Base-by-base conservation (phyloP, 441 rosid species). In the Breynia disticha region DNA sequence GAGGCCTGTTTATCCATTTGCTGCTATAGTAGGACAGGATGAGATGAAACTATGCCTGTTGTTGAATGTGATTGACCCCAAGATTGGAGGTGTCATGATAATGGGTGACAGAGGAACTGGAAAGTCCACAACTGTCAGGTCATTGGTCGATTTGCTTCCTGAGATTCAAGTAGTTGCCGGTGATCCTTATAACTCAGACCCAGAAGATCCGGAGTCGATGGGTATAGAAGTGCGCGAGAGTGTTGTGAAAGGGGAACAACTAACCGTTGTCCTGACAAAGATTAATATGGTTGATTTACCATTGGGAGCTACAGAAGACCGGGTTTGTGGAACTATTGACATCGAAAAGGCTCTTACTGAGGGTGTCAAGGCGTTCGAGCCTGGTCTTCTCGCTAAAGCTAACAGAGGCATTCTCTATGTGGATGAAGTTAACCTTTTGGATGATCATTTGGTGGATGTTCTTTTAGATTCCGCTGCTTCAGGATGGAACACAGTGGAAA, bases 21-120 rank as follows among this genome's bases (percentile, higher is more conserved):
- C 96, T 6, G 96, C 98, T 48, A 85, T 90, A 50, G 98, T 90
- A 32, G 98, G 98, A 63, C 95, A 91, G 68, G 98, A 91, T 61
- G 98, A 91, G 83, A 87, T 91, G 98, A 91, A 87, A 61, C 60
- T 91, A 11, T 91, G 96, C 59, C 95, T 91, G 57, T 63, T 90
- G 67, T 63, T 90, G 37, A 87, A 87, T 52, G 96, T 90, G 71
- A 90, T 87, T 46, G 98, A 90, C 70, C 93, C 95, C 11, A 90
- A 85, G 80, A 85, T 90, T 60, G 96, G 98, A 13, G 96, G 96
- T 52, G 96, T 90, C 54, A 87, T 90, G 95, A 87, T 90, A 48
- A 87, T 90, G 97, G 97, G 95, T 37, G 97, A 90, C 64, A 83
- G 97, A 68, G 97, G 97, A 54, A 90, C 96, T 0, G 95, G 97